These are phyloP conservation scores for Phytophthora pseudosyringae DNA, from an alignment of 352 stramenopile genomes.

Conservation along the genomic window DNA sequence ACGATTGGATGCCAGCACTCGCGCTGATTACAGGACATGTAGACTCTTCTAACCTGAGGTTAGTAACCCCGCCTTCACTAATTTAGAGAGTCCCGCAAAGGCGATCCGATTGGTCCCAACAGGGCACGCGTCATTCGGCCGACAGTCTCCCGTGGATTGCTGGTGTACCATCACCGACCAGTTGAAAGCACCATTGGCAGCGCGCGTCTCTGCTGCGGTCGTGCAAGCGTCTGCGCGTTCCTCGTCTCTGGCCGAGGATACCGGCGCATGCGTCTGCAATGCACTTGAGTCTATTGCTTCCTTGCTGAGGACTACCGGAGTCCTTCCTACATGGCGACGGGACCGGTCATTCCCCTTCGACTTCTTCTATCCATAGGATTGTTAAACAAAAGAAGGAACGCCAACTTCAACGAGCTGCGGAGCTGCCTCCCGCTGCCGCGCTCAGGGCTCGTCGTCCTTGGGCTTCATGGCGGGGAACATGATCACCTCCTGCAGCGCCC, in stretches of 20 bases:
- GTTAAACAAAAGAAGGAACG: conserved; percentile 26
- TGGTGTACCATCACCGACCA: no score
- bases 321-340: background rate
- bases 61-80: no score
- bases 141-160: no score
- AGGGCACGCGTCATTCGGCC: background rate
- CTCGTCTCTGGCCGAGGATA: conserved; percentile 14
- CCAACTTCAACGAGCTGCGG: conserved; percentile 30
- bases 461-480: conserved; percentile 99
- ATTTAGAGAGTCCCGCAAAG: no score
- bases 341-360: no score
- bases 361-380: conserved; percentile 28
- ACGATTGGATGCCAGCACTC: no score
- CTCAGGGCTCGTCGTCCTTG: conserved; percentile 35
- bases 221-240: conserved; percentile 17
- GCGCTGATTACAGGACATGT: no score
- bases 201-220: conserved; percentile 22
- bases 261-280: conserved; percentile 2
- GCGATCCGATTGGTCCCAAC: background rate
- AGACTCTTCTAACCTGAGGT: no score
- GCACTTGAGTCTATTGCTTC: conserved; percentile 13
- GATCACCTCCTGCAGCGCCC: conserved; percentile 94
- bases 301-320: background rate
- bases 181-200: background rate
- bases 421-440: background rate